A percentile compares a stretch with the other conserved stretches of the same genome.
These are phyloP conservation scores for Nitzschia sp. DNA, from an alignment of 108 stramenopile species.

Conservation along the genomic window DNA sequence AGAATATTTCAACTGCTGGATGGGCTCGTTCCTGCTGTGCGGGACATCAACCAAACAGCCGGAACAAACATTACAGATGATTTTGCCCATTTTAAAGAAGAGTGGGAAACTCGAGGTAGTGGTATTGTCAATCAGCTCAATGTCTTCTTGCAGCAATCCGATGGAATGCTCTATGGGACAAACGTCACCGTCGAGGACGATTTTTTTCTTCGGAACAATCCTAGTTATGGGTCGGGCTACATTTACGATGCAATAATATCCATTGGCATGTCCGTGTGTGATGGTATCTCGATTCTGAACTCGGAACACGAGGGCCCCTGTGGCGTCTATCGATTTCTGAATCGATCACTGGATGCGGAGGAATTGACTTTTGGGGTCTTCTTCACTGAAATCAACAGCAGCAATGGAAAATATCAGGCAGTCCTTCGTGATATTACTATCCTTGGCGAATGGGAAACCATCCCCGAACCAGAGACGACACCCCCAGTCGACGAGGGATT, in stretches of 20 bases:
- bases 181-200: neutral
- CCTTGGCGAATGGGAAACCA: neutral
- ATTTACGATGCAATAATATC: conserved; percentile 1
- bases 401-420: neutral
- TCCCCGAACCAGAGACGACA: neutral
- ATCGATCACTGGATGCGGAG: neutral
- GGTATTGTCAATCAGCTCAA: neutral
- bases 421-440: neutral
- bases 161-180: neutral
- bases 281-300: neutral
- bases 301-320: neutral
- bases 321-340: neutral
- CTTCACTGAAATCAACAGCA: neutral
- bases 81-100: neutral
- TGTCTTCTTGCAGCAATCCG: neutral
- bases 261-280: neutral
- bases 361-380: neutral
- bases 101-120: neutral
- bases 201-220: neutral
- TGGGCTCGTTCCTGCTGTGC: neutral
- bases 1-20: conserved; percentile 4
- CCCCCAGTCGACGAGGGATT: neutral
- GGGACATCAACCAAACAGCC: neutral
- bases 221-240: neutral
- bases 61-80: neutral